A percentile compares a stretch with the other conserved stretches of the same genome.
These are phyloP conservation scores for Aspergillus olivimuriae DNA, from an alignment of 495 filamentous ascomycete species.

Conservation along the genomic window DNA sequence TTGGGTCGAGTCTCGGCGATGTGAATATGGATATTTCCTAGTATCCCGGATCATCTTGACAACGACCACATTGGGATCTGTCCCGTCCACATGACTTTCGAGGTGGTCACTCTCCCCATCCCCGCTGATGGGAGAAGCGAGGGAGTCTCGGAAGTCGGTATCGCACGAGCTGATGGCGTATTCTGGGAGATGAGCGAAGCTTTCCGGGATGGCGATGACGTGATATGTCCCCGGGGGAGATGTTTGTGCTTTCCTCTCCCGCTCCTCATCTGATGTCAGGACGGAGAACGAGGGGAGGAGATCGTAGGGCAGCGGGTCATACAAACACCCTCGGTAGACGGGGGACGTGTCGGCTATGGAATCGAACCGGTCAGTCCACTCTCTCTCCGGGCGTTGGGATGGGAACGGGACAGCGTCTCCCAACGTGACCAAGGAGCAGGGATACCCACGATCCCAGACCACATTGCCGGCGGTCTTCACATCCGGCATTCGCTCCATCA, in stretches of 20 bases:
- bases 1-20: slow-evolving; percentile 22
- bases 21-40: slow-evolving; percentile 22
- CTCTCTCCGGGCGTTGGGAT: too few relatives aligned
- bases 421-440: too few relatives aligned
- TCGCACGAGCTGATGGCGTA: slow-evolving; percentile 35
- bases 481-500: slow-evolving; percentile 50
- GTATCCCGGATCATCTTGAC: slow-evolving; percentile 45
- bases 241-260: slow-evolving; percentile 51
- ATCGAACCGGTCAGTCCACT: too few relatives aligned
- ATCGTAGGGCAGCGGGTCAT: slow-evolving; percentile 17
- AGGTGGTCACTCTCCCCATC: slow-evolving; percentile 17
- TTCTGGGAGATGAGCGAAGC: slow-evolving; percentile 48
- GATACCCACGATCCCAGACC: slow-evolving; percentile 49
- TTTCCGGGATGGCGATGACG: slow-evolving; percentile 49
- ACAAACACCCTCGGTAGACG: background rate
- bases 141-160: slow-evolving; percentile 2
- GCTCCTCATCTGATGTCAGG: slow-evolving; percentile 54
- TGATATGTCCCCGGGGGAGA: slow-evolving; percentile 50
- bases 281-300: slow-evolving; percentile 45
- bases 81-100: slow-evolving; percentile 13
- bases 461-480: slow-evolving; percentile 41
- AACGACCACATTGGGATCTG: slow-evolving; percentile 43
- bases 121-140: slow-evolving; percentile 8
- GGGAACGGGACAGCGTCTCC: too few relatives aligned
- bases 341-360: slow-evolving; percentile 4